Evolutionary conservation across 225 moss, liverwort and hornwort genomes (phyloP).

Genomic region (Neckera pumila): DNA sequence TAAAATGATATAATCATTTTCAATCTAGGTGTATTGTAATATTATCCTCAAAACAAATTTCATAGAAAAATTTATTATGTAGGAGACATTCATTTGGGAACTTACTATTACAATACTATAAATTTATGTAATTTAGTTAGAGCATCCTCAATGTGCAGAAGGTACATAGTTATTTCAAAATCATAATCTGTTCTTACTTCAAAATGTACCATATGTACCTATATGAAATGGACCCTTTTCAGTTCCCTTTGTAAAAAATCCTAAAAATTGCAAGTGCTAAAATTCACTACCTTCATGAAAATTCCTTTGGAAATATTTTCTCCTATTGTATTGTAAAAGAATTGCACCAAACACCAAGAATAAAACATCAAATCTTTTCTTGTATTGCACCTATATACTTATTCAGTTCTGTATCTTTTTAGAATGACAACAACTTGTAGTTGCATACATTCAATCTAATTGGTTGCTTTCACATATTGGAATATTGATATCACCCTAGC

Average conservation of each 20-base stretch:
- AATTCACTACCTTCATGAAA: neutral
- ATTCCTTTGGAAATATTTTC: neutral
- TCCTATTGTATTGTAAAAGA: neutral
- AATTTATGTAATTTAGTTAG: no score
- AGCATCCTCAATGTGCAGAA: accelerated
- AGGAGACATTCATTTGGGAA: no score
- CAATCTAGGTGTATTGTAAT: neutral
- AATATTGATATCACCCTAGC: no score
- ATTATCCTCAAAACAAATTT: neutral
- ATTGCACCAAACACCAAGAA: neutral
- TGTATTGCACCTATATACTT: neutral
- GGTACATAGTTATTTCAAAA: neutral
- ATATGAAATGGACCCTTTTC: neutral
- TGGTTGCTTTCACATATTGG: neutral
- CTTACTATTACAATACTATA: no score
- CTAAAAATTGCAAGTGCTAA: neutral
- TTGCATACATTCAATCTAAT: neutral
- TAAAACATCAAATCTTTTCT: neutral
- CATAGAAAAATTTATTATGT: no score
- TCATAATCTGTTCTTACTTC: accelerated
- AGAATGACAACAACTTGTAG: neutral
- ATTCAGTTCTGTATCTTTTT: neutral
- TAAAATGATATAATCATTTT: no score
- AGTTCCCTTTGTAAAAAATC: accelerated
- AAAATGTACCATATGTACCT: neutral